Base-by-base conservation (phyloP, 768 basidiomycete species). In the Postia placenta region DNA sequence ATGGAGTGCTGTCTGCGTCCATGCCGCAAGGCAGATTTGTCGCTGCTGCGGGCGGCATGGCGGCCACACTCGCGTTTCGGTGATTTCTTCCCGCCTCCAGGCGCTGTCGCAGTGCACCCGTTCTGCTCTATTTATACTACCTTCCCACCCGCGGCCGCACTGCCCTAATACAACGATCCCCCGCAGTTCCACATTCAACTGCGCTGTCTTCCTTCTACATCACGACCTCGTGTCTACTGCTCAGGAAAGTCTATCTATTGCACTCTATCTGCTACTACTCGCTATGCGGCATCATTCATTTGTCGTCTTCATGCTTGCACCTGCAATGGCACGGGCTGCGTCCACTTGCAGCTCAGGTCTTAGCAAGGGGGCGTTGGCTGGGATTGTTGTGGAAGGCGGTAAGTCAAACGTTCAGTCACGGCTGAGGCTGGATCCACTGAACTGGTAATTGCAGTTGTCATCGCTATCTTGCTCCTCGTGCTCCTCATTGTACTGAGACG, bases 371-470 rank as follows among this genome's bases (percentile, higher is more conserved):
- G 44, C 44, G 15, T 27, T 45, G 15, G 33, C 22, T 24, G 44
- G 19, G 11, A 36, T 48, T 7, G 33, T 48, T 3, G 38, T 48
- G 2, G 47, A 41, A 25, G 36, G 36, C 15, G 38, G 47, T 48
- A 26, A 4, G 47, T 39, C 2, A 11, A 9, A 12, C 7, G 15
- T 15, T n/a, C n/a, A n/a, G n/a, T n/a, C n/a, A n/a, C n/a, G n/a
- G n/a, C n/a, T n/a, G n/a, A n/a, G n/a, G n/a, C 3, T 17, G 11
- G 5, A 6, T 24, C n/a, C n/a, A n/a, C n/a, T n/a, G n/a, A n/a
- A n/a, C n/a, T n/a, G n/a, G n/a, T n/a, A n/a, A n/a, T n/a, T 40
- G 7, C 47, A 48, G 47, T 24, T 14, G 38, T 48, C 37, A 25
- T 48, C 36, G 25, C 39, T 11, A 17, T 48, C 19, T 35, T 48